Conservation (phyloP, 1,284 basidiomycete genomes). For the Erythrobasidium hasegawianum region DNA sequence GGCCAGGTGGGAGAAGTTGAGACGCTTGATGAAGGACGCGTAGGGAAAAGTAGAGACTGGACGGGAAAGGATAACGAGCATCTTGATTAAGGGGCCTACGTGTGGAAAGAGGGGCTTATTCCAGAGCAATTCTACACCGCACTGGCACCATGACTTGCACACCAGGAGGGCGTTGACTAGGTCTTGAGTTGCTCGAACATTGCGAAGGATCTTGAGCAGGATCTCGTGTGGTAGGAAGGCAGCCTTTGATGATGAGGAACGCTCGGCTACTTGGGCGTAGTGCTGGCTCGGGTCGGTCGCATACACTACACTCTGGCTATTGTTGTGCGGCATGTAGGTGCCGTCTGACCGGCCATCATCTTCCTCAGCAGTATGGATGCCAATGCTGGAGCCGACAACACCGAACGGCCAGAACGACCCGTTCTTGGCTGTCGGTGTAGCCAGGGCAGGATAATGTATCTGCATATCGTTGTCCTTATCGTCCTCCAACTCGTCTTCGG, state of each 20-base stretch:
- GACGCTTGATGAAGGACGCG: conserved; percentile 76
- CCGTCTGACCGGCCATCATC: not conserved
- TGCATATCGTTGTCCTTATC: conserved; percentile 34
- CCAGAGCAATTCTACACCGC: conserved; percentile 92
- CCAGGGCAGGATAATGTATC: conserved; percentile 38
- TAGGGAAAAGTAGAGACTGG: conserved; percentile 76
- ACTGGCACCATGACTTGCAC: conserved; percentile 89
- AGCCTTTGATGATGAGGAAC: conserved; percentile 36
- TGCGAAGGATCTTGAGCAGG: conserved; percentile 85
- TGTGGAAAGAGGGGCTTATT: conserved; percentile 77
- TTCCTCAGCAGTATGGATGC: not conserved
- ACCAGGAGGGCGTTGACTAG: conserved; percentile 74
- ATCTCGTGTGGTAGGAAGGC: conserved; percentile 75
- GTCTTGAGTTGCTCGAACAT: conserved; percentile 70
- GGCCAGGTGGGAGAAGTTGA: conserved; percentile 79
- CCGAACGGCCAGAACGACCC: conserved; percentile 40
- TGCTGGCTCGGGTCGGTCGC: not conserved
- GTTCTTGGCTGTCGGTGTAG: conserved; percentile 38
- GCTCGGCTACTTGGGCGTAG: conserved; percentile 1
- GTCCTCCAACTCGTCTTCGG: conserved; percentile 37
- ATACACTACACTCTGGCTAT: not conserved
- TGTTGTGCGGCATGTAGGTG: conserved; percentile 5
- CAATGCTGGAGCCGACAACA: conserved; percentile 9
- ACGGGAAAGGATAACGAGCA: conserved; percentile 63
- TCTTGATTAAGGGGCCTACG: conserved; percentile 68